Conservation (phyloP, 768 basidiomycete genomes). For the Leucogyrophana mollusca region DNA sequence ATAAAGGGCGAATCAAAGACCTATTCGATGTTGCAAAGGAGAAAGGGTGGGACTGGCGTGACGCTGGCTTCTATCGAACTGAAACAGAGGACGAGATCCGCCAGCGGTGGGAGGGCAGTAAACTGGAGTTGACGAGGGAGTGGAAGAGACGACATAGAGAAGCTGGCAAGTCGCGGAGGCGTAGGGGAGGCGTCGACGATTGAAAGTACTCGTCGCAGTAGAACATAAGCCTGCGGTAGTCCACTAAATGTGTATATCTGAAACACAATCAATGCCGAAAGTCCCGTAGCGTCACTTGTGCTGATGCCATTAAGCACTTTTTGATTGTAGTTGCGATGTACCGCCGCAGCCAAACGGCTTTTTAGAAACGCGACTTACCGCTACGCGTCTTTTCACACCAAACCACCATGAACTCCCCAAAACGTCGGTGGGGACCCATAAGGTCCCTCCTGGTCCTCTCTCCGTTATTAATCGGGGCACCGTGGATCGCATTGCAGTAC, state of each 20-base stretch:
- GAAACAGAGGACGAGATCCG: conserved; percentile 60
- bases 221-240: no score
- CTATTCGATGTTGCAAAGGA: conserved; percentile 48
- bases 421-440: conserved; percentile 52
- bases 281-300: no score
- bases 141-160: conserved; percentile 81
- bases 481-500: conserved; percentile 45
- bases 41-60: conserved; percentile 48
- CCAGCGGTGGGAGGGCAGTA: conserved; percentile 68
- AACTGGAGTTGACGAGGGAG: conserved; percentile 63
- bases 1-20: conserved; percentile 39
- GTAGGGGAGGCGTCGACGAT: conserved; percentile 46
- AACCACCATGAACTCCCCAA: conserved; percentile 18
- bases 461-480: conserved; percentile 52
- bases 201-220: no score
- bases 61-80: conserved; percentile 48
- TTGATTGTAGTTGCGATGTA: no score
- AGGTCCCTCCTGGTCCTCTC: conserved; percentile 54
- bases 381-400: no score
- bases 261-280: no score
- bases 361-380: no score
- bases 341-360: no score
- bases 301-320: no score
- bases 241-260: no score
- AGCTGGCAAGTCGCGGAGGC: conserved; percentile 62